A percentile compares a stretch with the other conserved stretches of the same genome.
Conservation (phyloP, 192 early-diverging fungal species). For the Umbelopsis ramanniana region DNA sequence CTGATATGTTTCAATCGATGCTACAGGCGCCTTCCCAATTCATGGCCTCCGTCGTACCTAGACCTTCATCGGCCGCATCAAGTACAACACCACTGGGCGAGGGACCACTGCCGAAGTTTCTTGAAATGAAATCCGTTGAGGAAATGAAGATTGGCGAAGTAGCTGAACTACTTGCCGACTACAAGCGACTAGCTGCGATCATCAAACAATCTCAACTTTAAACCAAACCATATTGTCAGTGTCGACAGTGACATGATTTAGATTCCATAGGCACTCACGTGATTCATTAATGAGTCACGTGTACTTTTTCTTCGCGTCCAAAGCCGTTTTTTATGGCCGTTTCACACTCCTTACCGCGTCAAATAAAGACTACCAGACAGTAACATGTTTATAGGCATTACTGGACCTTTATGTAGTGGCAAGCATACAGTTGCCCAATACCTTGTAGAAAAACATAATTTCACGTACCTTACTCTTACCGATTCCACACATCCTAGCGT, state of each 20-base stretch:
- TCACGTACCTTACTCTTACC: slow-evolving; percentile 43
- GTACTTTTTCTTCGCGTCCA: not conserved
- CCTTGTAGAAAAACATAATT: slow-evolving; percentile 56
- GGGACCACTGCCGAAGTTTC: slow-evolving; percentile 31
- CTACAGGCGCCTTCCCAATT: slow-evolving; percentile 30
- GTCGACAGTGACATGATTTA: too few species aligned
- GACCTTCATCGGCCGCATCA: slow-evolving; percentile 1
- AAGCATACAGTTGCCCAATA: slow-evolving; percentile 66
- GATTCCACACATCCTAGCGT: not conserved
- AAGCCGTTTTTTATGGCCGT: not conserved
- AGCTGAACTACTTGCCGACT: slow-evolving; percentile 40
- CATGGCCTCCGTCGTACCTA: slow-evolving; percentile 21
- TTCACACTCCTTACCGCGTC: not conserved
- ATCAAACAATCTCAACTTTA: slow-evolving; percentile 36
- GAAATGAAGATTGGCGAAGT: slow-evolving; percentile 38
- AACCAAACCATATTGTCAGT: too few species aligned
- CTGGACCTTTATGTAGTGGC: slow-evolving; percentile 68
- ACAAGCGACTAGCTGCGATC: slow-evolving; percentile 42
- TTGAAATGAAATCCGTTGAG: slow-evolving; percentile 35
- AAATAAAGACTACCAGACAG: not conserved
- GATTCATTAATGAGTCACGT: not conserved
- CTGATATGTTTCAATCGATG: slow-evolving; percentile 23
- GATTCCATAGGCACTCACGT: too few species aligned
- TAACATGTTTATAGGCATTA: slow-evolving; percentile 75
- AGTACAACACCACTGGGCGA: not conserved